A percentile compares a stretch with the other conserved stretches of the same genome.
Conservation (phyloP, 164 flowering plant genomes). For the Annona cherimola region DNA sequence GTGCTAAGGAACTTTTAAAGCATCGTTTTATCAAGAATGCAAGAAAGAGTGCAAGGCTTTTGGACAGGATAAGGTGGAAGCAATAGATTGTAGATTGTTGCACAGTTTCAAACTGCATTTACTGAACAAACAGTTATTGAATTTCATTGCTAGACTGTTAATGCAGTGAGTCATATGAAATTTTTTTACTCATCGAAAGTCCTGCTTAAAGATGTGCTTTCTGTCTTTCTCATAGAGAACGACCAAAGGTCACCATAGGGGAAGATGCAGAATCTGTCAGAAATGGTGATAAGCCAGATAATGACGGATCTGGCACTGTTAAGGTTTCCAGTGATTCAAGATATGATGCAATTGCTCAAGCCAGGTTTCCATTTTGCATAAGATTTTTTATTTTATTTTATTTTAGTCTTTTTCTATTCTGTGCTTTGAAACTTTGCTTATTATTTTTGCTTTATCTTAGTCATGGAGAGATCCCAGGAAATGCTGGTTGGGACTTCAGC, state of each 20-base stretch:
- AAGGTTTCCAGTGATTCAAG: constrained; percentile 49
- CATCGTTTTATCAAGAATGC: constrained; percentile 87
- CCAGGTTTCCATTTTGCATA: constrained; percentile 44
- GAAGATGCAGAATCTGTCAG: constrained; percentile 50
- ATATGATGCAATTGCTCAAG: constrained; percentile 58
- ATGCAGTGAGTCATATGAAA: not conserved
- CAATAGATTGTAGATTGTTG: not conserved
- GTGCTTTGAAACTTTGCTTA: constrained; percentile 5
- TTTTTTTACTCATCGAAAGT: not conserved
- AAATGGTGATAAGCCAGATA: constrained; percentile 40
- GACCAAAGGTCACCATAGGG: constrained; percentile 70
- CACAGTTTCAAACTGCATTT: not conserved
- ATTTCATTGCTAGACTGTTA: not conserved
- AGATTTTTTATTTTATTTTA: constrained; percentile 5
- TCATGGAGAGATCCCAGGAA: constrained; percentile 47
- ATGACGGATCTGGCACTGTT: constrained; percentile 67
- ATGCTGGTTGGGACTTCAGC: constrained; percentile 95
- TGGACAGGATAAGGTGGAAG: constrained; percentile 86
- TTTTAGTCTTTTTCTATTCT: not conserved
- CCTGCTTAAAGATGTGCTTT: constrained; percentile 2
- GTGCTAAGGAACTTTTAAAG: constrained; percentile 95
- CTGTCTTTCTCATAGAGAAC: constrained; percentile 51
- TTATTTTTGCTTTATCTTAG: constrained; percentile 21
- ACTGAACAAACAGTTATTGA: not conserved
- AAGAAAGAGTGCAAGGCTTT: constrained; percentile 79